Conservation (phyloP, 2,329 filamentous ascomycete species). For the Clarireedia monteithiana region DNA sequence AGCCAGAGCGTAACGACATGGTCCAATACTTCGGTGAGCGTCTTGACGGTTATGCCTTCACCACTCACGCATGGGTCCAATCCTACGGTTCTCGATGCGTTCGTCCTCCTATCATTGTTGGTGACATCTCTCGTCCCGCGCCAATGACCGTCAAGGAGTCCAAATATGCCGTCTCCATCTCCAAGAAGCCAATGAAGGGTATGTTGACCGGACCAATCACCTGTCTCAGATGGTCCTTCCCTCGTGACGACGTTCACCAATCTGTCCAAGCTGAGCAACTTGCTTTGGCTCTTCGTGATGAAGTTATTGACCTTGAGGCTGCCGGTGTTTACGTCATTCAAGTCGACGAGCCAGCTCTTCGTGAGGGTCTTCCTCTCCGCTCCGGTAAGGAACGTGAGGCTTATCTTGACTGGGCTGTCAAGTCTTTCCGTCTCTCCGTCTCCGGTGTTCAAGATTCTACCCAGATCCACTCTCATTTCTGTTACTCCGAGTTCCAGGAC, state of each 20-base stretch:
- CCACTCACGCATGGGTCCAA: constrained; percentile 98
- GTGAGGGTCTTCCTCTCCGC: constrained; percentile 97
- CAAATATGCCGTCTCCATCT: constrained; percentile 93
- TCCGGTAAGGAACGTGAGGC: constrained; percentile 89
- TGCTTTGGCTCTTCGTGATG: constrained; percentile 93
- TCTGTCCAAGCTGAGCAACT: constrained; percentile 98
- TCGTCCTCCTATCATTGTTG: constrained; percentile 94
- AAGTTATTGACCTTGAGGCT: constrained; percentile 96
- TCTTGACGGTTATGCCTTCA: constrained; percentile 95
- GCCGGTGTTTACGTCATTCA: constrained; percentile 97
- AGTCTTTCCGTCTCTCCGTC: constrained; percentile 94
- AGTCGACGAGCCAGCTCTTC: constrained; percentile 97
- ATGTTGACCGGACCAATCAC: constrained; percentile 99
- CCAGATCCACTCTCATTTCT: constrained; percentile 99
- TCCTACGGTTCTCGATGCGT: constrained; percentile 98
- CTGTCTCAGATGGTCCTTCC: constrained; percentile 99
- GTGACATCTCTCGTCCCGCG: constrained; percentile 92
- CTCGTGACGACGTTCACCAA: constrained; percentile 98
- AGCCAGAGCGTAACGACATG: constrained; percentile 99
- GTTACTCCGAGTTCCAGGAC: constrained; percentile 99
- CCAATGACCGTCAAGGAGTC: constrained; percentile 99
- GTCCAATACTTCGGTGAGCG: constrained; percentile 99
- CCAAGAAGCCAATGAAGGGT: constrained; percentile 99
- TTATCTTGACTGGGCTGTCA: constrained; percentile 95
- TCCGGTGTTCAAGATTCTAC: constrained; percentile 90